Evolutionary conservation across 805 yeast species (phyloP), one percentile per base, ranked within the genome.

Genomic region (Saturnispora serradocipensis): DNA sequence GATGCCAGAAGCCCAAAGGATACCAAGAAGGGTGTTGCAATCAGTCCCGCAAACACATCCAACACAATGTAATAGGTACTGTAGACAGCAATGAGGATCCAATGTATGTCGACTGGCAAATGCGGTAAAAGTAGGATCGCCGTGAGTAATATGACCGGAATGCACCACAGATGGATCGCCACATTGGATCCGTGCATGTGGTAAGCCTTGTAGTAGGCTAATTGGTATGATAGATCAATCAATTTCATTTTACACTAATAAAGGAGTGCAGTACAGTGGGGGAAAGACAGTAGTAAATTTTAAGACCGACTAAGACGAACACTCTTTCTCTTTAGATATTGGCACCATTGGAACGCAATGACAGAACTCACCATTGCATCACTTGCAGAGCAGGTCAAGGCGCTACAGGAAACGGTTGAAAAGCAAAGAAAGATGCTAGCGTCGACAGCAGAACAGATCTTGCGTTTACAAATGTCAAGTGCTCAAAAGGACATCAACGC

Each of bases 401-500:
- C 43, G 2, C 53, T 52, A 20, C 10, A 53, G 39, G 53, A 71
- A 5, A 57, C 77, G 15, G 86, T 86, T 10, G 74, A 75, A 56
- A 86, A 80, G 60, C 95, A 89, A 65, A 72, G 81, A 51, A 69
- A 73, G 43, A 61, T 88, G 54, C 72, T 90, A 48, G 78, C 86
- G 28, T 77, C 80, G 56, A 87, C 97, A 0, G 97, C 97, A 2
- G 80, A 86, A 59, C 89, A 84, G 58, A 74, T 90, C 11, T 66
- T 90, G 58, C 79, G 80, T 54, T 58, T 87, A 50, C 95, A 88
- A 64, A 75, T 88, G 50, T 72, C 65, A 64, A 82, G 76, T 65
- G 80, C 65, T 6, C 55, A 56, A 13, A 56, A 63, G 10, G 56
- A 65, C 8, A 49, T 62, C 9, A 61, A 65, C 2, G 49, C 53